These are phyloP conservation scores for Arachnopeziza araneosa DNA, from an alignment of 2,329 filamentous ascomycete genomes.

Conservation along the genomic window DNA sequence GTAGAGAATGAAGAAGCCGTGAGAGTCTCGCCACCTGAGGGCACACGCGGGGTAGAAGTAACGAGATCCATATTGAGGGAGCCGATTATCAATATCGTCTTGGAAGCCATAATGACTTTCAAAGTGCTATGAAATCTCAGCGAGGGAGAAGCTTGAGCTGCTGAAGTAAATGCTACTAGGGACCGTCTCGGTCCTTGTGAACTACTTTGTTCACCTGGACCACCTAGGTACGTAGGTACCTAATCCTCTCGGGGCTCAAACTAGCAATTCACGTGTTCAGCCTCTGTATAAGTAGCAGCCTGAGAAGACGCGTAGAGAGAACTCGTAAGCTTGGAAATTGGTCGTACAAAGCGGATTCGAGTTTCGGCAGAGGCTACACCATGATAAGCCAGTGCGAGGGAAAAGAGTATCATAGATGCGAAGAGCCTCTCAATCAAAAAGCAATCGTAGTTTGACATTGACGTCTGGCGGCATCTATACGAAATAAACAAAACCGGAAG, in stretches of 20 bases:
- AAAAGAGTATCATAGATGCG: not conserved
- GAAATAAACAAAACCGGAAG: too few species aligned
- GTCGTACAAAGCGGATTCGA: not conserved
- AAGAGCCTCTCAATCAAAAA: too few species aligned
- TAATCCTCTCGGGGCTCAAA: not conserved
- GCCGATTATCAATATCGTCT: slow-evolving; percentile 72
- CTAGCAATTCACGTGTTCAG: not conserved
- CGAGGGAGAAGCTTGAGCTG: not conserved
- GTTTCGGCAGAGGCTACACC: not conserved
- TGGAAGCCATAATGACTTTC: slow-evolving; percentile 18
- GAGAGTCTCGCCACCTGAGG: slow-evolving; percentile 80
- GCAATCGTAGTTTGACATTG: too few species aligned
- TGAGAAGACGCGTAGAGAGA: not conserved
- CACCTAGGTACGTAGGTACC: too few species aligned
- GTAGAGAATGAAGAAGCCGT: slow-evolving; percentile 72
- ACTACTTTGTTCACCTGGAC: not conserved
- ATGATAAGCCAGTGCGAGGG: not conserved
- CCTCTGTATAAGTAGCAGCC: not conserved
- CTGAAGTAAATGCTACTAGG: not conserved
- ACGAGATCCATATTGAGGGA: slow-evolving; percentile 95
- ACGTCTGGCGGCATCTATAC: too few species aligned
- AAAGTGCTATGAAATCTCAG: not conserved
- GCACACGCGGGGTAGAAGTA: slow-evolving; percentile 78
- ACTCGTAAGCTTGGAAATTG: not conserved
- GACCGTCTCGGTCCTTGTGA: not conserved